A percentile compares a stretch with the other conserved stretches of the same genome.
These are phyloP conservation scores for Camellia granthamiana DNA, from an alignment of 148 eudicot species.

Conservation along the genomic window DNA sequence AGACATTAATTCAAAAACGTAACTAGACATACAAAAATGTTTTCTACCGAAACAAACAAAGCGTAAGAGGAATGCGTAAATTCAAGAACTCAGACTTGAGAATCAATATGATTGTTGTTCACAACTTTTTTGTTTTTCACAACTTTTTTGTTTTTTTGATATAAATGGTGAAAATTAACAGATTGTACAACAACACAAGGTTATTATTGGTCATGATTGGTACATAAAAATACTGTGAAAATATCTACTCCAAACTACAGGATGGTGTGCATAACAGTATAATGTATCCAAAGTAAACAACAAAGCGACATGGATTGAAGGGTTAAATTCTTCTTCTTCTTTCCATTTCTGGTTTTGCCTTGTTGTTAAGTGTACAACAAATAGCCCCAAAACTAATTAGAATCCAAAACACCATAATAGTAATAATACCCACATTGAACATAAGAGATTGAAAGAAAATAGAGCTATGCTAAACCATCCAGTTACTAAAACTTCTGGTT, in stretches of 20 bases:
- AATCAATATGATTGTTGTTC: not conserved
- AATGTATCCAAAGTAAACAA: not conserved
- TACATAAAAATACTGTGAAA: not conserved
- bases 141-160: not conserved
- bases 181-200: not conserved
- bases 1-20: too few species aligned
- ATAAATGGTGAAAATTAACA: not conserved
- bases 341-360: conserved; percentile 20
- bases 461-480: conserved; percentile 15
- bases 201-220: not conserved
- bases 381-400: conserved; percentile 25
- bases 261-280: not conserved
- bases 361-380: conserved; percentile 29
- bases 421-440: conserved; percentile 23
- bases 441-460: conserved; percentile 8
- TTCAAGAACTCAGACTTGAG: not conserved
- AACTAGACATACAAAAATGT: too few species aligned
- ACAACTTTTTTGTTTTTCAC: not conserved
- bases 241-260: not conserved
- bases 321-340: conserved; percentile 17
- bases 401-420: conserved; percentile 22
- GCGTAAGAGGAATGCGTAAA: not conserved
- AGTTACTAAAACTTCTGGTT: conserved; percentile 30
- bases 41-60: too few species aligned
- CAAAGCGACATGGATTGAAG: not conserved